Evolutionary conservation across 345 rosid species (phyloP).

Genomic region (Salix viminalis): DNA sequence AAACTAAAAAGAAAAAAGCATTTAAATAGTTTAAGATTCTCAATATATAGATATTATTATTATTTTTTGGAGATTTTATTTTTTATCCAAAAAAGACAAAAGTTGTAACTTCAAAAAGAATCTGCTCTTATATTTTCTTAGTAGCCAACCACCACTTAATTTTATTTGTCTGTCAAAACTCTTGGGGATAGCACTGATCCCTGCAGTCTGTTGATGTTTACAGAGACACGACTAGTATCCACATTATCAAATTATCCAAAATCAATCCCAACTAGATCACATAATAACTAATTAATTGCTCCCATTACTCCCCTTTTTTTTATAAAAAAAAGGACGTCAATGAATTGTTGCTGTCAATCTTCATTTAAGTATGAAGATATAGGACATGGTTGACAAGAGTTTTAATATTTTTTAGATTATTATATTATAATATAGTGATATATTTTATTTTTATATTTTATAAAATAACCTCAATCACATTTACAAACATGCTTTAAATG

Average conservation of each 20-base stretch:
- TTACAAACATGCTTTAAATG: too few relatives aligned
- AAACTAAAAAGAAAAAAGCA: background rate
- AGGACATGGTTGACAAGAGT: too few relatives aligned
- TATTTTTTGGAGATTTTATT: background rate
- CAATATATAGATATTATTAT: background rate
- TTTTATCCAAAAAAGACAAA: background rate
- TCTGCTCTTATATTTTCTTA: background rate
- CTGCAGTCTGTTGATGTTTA: background rate
- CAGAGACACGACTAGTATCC: background rate
- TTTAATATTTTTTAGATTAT: too few relatives aligned
- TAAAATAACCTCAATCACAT: fast-evolving
- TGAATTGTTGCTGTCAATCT: too few relatives aligned
- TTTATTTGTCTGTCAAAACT: background rate
- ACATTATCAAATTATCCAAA: background rate
- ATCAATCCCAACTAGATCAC: background rate
- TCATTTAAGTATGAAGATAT: too few relatives aligned
- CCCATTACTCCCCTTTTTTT: background rate
- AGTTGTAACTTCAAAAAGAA: background rate
- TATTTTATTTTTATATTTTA: too few relatives aligned
- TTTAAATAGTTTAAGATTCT: background rate
- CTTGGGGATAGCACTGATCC: background rate
- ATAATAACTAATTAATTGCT: background rate
- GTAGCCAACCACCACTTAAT: background rate
- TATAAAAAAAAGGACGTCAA: too few relatives aligned
- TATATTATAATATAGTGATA: too few relatives aligned